Percentiles rank a stretch among this genome's conserved stretches.
Conservation (phyloP, 352 stramenopile genomes). For the Bremia lactucae region DNA sequence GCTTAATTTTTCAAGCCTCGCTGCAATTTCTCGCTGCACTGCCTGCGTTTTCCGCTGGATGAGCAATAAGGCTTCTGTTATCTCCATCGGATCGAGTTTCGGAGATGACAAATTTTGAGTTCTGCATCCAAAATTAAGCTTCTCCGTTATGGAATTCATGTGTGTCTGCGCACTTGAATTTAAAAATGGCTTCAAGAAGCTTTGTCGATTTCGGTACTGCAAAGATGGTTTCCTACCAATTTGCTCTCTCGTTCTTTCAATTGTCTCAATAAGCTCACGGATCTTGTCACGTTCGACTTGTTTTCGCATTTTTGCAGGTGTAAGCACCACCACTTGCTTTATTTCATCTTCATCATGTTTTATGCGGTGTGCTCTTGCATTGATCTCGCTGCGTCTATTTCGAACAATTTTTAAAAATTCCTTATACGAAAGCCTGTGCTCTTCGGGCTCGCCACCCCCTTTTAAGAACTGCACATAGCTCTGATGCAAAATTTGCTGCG, state of each 20-base stretch:
- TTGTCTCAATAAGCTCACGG: conserved; percentile 45
- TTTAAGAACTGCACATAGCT: conserved; percentile 45
- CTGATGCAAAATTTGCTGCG: conserved; percentile 36
- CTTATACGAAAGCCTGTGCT: conserved; percentile 33
- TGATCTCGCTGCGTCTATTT: conserved; percentile 52
- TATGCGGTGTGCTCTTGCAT: conserved; percentile 24
- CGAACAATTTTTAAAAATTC: conserved; percentile 68
- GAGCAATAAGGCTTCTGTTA: conserved; percentile 40
- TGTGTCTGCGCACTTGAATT: conserved; percentile 1
- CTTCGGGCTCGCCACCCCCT: conserved; percentile 32
- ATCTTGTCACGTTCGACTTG: conserved; percentile 48
- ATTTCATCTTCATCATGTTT: conserved; percentile 3
- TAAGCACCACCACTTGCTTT: conserved; percentile 11
- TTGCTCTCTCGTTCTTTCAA: conserved; percentile 37
- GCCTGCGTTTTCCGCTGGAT: conserved; percentile 45
- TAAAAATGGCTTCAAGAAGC: too few relatives aligned
- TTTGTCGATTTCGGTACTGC: conserved; percentile 18
- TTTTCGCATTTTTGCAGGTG: conserved; percentile 37
- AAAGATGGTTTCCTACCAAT: conserved; percentile 14
- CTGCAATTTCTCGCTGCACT: conserved; percentile 43
- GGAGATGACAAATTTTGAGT: conserved; percentile 18
- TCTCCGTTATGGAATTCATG: conserved; percentile 6
- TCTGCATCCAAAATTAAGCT: conserved; percentile 13
- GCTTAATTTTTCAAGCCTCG: conserved; percentile 31
- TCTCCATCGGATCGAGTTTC: conserved; percentile 21